Base-by-base conservation (phyloP, 306 rosid genomes). In the Alnus glutinosa region DNA sequence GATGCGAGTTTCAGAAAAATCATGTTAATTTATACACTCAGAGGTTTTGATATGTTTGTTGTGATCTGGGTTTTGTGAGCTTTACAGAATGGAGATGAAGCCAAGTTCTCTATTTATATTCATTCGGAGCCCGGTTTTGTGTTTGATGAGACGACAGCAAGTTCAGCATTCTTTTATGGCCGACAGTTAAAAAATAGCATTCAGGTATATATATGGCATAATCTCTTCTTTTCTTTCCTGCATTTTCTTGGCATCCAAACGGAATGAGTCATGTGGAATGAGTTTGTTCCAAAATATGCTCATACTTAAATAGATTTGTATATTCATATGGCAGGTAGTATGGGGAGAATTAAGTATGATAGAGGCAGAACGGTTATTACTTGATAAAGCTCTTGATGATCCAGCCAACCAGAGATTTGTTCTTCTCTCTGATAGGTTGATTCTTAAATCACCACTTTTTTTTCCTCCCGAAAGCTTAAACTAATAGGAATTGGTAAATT, bases 281-380 rank as follows among this genome's bases (percentile, higher is more conserved):
- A 4, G 3, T 39, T 39, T 5, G 9, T 62, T 62, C 44, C 68
- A 62, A 30, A 62, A 32, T 32, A 9, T 61, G 2, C 68, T 62
- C n/a, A 63, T 63, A 5, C 46, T 71, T 4, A 10, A 11, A 47
- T 19, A 16, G 37, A 55, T 55, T 28, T 55, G 68, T 39, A 19
- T 58, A 37, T 15, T n/a, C 66, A 47, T 52, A 12, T 77, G 78
- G 75, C 77, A 88, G 92, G 92, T 86, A 14, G 78, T 28, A 4
- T 86, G 92, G 88, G 92, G 89, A 80, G 86, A 84, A 80, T 86
- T 88, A 8, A 88, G 80, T 80, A 88, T 88, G 89, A 77, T 88
- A 44, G 83, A 83, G 76, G 88, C 87, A 37, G 92, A 86, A 76
- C 74, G 82, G 44, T 59, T 88, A 44, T 75, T 86, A 32, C 70